Base-by-base conservation (phyloP, 371 early-diverging fungal species). In the Mucor piriformis region DNA sequence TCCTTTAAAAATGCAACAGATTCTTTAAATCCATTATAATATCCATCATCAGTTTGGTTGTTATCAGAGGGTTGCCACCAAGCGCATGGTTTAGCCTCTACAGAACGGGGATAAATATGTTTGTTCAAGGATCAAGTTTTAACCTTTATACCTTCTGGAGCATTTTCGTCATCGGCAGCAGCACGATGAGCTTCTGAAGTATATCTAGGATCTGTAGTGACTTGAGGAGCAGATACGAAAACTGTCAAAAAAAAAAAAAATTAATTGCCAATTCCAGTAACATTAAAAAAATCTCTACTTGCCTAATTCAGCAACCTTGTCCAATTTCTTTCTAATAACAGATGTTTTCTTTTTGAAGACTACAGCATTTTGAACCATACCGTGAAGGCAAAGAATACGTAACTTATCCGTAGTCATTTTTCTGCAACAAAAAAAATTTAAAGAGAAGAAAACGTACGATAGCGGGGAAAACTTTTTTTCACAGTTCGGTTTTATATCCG, bases 311-410 rank as follows among this genome's bases (percentile, higher is more conserved):
- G 86, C 88, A 20, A 79, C 57, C 16, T 76, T 78, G 51, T 84
- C 84, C 20, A 87, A 66, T 32, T 83, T 76, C 64, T 87, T 89
- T 35, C 88, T 77, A 40, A 91, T 76, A 8, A 84, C 87, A 0
- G 86, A 84, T 2, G 88, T 88, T 66, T 87, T 83, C 50, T 86
- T 84, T 16, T 83, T 74, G 62, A 90, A 90, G 2, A 89, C 77
- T 8, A 68, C 27, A 0, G 81, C 86, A 64, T 91, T 91, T 69
- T 92, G 92, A 18, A 85, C 80, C 76, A 87, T 88, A 24, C 92
- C 92, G 69, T 92, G 92, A 32, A 92, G 78, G 54, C 89, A 89
- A 20, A 91, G 82, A 34, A 91, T 86, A 47, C 85, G 74, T 16
- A 79, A 43, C 21, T 61, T 67, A 2, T 55, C 20, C 11, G 52